Conservation (phyloP, 768 basidiomycete species). For the Pulveroboletus frians region DNA sequence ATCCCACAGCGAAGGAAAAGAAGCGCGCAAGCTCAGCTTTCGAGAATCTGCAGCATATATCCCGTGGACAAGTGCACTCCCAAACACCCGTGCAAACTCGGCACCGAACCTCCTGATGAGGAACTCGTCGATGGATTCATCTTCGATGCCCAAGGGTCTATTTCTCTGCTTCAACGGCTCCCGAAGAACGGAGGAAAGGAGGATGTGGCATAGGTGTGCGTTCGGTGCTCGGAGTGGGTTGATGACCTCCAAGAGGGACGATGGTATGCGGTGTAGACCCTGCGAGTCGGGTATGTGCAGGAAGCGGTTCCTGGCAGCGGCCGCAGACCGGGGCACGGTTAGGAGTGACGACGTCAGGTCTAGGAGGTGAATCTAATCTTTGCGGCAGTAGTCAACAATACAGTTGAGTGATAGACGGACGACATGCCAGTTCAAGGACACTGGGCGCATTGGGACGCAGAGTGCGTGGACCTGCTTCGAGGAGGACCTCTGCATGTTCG, state of each 20-base stretch:
- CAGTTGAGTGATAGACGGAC: slow-evolving; percentile 2
- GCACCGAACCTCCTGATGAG: slow-evolving; percentile 68
- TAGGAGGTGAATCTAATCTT: slow-evolving; percentile 70
- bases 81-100: slow-evolving; percentile 65
- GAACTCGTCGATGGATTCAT: slow-evolving; percentile 82
- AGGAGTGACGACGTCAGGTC: slow-evolving; percentile 55
- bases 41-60: slow-evolving; percentile 88
- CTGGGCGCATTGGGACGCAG: slow-evolving; percentile 71
- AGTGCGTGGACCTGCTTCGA: slow-evolving; percentile 87
- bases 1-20: slow-evolving; percentile 72
- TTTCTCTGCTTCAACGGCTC: slow-evolving; percentile 57
- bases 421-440: slow-evolving; percentile 70
- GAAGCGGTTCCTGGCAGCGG: slow-evolving; percentile 76
- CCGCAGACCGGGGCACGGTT: slow-evolving; percentile 58
- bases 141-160: slow-evolving; percentile 37
- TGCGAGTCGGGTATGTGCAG: slow-evolving; percentile 49
- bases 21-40: slow-evolving; percentile 64
- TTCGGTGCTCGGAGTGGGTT: slow-evolving; percentile 27
- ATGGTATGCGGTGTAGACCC: slow-evolving; percentile 52
- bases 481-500: slow-evolving; percentile 41
- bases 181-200: slow-evolving; percentile 50
- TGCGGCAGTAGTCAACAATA: slow-evolving; percentile 9
- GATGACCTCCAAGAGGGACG: slow-evolving; percentile 35
- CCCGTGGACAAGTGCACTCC: slow-evolving; percentile 83
- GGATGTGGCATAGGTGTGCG: slow-evolving; percentile 35